Percentiles rank a stretch among this genome's conserved stretches.
Evolutionary conservation across 2,329 filamentous ascomycete species (phyloP).

Genomic region (Grosmannia serpens): DNA sequence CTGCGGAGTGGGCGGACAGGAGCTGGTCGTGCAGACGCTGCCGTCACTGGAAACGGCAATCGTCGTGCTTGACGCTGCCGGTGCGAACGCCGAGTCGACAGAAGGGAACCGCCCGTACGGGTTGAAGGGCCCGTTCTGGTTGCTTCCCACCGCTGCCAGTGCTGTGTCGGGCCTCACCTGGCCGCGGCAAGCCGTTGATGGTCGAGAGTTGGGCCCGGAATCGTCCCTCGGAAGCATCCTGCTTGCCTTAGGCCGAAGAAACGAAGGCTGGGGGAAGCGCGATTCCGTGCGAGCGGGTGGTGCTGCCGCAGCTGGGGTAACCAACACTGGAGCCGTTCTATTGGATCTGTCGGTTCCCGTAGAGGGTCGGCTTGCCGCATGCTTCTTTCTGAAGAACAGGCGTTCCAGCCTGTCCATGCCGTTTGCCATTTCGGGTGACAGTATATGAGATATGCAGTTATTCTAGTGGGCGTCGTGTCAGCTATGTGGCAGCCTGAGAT

Average conservation of each 20-base stretch:
- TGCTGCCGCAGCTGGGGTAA: conserved; percentile 6
- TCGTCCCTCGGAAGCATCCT: conserved; percentile 48
- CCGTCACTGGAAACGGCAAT: neutral
- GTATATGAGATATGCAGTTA: neutral
- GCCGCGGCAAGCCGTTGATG: conserved; percentile 2
- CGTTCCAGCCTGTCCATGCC: conserved; percentile 38
- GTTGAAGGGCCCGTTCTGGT: neutral
- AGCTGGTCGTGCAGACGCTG: conserved; percentile 1
- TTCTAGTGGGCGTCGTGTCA: neutral
- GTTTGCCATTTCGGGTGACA: conserved; percentile 26
- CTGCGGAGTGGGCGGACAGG: conserved; percentile 9
- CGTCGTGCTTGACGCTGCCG: neutral
- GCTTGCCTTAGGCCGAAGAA: conserved; percentile 41
- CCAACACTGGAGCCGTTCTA: neutral
- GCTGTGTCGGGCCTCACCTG: neutral
- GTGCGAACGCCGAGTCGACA: neutral
- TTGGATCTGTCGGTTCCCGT: conserved; percentile 1
- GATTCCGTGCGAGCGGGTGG: neutral
- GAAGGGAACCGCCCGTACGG: neutral
- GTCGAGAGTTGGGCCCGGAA: conserved; percentile 8
- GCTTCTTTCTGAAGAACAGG: conserved; percentile 36
- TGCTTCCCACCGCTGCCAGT: neutral
- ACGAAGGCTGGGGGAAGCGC: conserved; percentile 40
- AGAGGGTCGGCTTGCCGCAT: conserved; percentile 11
- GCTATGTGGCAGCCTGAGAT: neutral